A percentile compares a stretch with the other conserved stretches of the same genome.
These are phyloP conservation scores for Claviceps maximensis DNA, from an alignment of 2,329 filamentous ascomycete species.

Conservation along the genomic window DNA sequence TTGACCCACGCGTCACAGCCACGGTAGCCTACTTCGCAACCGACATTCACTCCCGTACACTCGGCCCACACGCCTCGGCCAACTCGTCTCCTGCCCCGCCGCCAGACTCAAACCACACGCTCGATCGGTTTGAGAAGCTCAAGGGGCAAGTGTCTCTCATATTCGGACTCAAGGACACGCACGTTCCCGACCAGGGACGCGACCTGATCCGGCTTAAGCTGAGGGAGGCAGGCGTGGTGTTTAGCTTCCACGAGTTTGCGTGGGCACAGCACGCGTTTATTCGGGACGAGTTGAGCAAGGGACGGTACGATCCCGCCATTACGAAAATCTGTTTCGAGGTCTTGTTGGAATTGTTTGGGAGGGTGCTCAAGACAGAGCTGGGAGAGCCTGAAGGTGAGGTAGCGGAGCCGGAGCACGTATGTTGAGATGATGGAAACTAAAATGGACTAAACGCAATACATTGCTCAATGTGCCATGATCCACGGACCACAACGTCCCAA, in stretches of 20 bases:
- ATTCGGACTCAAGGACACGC: slow-evolving; percentile 81
- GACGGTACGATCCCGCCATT: slow-evolving; percentile 81
- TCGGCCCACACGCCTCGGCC: slow-evolving; percentile 48
- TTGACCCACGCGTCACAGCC: slow-evolving; percentile 65
- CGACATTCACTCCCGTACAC: slow-evolving; percentile 68
- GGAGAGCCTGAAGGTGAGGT: slow-evolving; percentile 51
- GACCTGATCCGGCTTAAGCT: slow-evolving; percentile 75
- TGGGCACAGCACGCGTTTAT: slow-evolving; percentile 95
- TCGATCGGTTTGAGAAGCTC: slow-evolving; percentile 48
- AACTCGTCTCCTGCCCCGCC: slow-evolving; percentile 28
- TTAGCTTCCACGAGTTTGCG: slow-evolving; percentile 80
- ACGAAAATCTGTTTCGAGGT: slow-evolving; percentile 85
- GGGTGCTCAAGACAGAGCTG: slow-evolving; percentile 65
- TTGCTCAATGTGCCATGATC: neutral
- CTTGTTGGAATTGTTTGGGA: slow-evolving; percentile 70
- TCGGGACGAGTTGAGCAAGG: slow-evolving; percentile 82
- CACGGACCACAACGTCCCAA: neutral
- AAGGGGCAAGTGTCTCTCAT: slow-evolving; percentile 81
- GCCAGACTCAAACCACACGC: slow-evolving; percentile 32
- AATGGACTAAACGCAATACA: neutral
- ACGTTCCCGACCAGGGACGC: slow-evolving; percentile 70
- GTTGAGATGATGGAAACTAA: slow-evolving; percentile 25
- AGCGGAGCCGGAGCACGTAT: slow-evolving; percentile 58
- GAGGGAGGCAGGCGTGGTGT: slow-evolving; percentile 59
- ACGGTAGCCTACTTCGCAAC: slow-evolving; percentile 86